Conservation (phyloP, 345 rosid genomes). For the Carallia brachiata region DNA sequence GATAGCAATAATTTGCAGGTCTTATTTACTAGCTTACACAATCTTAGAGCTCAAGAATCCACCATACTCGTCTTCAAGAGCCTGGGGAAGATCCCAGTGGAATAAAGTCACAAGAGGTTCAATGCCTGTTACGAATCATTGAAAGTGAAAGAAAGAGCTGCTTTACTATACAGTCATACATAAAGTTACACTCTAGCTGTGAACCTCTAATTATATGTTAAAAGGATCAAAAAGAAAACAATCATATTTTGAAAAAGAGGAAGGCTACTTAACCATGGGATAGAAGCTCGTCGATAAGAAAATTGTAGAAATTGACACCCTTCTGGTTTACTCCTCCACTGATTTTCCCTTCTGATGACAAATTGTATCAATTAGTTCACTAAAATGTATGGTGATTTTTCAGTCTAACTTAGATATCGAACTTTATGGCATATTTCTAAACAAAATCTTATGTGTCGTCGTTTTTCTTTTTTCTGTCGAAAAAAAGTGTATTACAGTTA, state of each 20-base stretch:
- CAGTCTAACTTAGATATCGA: background rate
- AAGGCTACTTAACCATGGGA: conserved; percentile 18
- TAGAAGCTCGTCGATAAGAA: conserved; percentile 24
- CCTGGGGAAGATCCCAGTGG: conserved; percentile 54
- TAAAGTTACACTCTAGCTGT: too few species aligned
- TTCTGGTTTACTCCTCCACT: conserved; percentile 29
- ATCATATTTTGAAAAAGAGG: background rate
- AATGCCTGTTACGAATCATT: conserved; percentile 24
- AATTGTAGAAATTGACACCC: conserved; percentile 32
- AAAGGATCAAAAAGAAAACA: conserved; percentile 6
- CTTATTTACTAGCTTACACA: conserved; percentile 27
- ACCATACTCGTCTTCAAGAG: conserved; percentile 47
- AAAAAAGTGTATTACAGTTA: too few species aligned
- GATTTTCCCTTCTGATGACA: conserved; percentile 28
- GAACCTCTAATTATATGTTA: background rate
- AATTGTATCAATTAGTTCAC: too few species aligned
- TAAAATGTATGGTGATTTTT: too few species aligned
- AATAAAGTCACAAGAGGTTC: conserved; percentile 39
- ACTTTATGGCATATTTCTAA: too few species aligned
- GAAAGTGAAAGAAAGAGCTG: too few species aligned
- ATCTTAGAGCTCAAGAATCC: conserved; percentile 37
- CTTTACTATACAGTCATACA: too few species aligned
- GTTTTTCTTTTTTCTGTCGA: too few species aligned
- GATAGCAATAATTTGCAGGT: too few species aligned
- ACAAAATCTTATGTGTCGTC: too few species aligned